Percentiles rank a stretch among this genome's conserved stretches.
phyloP scores from a whole-genome alignment of 2,329 filamentous ascomycete genomes.

The Hypoxylon sp. region DNA sequence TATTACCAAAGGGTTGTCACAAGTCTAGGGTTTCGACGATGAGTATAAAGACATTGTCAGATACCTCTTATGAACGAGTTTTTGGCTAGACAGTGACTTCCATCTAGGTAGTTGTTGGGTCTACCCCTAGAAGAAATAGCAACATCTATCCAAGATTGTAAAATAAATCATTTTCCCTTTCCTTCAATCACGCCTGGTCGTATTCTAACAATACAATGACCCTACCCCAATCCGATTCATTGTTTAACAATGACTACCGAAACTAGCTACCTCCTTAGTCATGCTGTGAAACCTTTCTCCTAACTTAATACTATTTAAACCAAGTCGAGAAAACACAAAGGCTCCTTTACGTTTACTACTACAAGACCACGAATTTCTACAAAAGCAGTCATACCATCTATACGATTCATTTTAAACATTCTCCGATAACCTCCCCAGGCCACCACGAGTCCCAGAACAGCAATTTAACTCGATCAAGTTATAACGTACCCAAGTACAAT shows the following conservation, averaged over 20 bases:
- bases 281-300: not conserved
- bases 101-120: too few species aligned
- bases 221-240: not conserved
- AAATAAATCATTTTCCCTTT: not conserved
- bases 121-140: not conserved
- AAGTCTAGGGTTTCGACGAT: too few species aligned
- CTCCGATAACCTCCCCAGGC: not conserved
- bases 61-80: too few species aligned
- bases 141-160: not conserved
- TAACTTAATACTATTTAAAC: constrained; percentile 1
- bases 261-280: not conserved
- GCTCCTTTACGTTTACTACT: not conserved
- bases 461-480: not conserved
- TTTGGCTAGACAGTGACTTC: too few species aligned
- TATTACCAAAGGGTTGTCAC: too few species aligned
- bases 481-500: constrained; percentile 2
- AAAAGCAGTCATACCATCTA: not conserved
- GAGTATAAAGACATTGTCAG: too few species aligned
- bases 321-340: too few species aligned
- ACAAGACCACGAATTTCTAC: not conserved
- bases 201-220: not conserved
- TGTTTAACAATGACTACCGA: constrained; percentile 5
- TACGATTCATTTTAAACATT: not conserved
- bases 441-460: not conserved
- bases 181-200: not conserved